A percentile compares a stretch with the other conserved stretches of the same genome.
phyloP scores from a whole-genome alignment of 441 rosid genomes.

The Geranium incanum region DNA sequence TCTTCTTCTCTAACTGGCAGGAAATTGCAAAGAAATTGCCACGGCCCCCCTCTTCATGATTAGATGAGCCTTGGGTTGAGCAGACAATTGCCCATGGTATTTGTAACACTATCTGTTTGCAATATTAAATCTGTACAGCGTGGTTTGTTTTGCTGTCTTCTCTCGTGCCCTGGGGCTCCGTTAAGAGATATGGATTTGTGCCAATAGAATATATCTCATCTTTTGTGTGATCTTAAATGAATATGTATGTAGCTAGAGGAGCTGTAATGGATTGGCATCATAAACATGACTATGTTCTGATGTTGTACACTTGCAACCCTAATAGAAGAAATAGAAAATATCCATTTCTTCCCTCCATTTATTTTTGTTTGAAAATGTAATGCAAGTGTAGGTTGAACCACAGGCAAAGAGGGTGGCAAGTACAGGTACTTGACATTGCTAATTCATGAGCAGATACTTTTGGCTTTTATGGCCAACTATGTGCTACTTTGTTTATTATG shows the following conservation, averaged over 20 bases:
- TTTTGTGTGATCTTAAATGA: background rate
- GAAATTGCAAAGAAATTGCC: conserved; percentile 87
- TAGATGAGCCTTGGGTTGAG: conserved; percentile 13
- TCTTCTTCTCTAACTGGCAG: conserved; percentile 32
- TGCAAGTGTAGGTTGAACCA: no score
- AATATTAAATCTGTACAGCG: conserved; percentile 1
- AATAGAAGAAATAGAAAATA: background rate
- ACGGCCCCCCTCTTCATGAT: conserved; percentile 57
- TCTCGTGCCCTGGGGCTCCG: background rate
- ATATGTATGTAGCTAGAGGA: background rate
- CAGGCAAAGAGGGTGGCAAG: no score
- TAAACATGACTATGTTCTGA: background rate
- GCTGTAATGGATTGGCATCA: background rate
- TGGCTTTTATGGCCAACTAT: no score
- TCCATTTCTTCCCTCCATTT: background rate
- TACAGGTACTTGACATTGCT: no score
- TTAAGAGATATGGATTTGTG: background rate
- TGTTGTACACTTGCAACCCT: background rate
- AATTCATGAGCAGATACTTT: no score
- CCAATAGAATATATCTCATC: background rate
- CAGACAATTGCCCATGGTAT: conserved; percentile 8
- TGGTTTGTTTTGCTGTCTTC: background rate
- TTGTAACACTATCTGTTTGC: background rate
- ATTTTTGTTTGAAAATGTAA: no score
- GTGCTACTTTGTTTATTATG: no score